Evolutionary conservation across 805 yeast species (phyloP).

Genomic region (Starmerella vaccinii): DNA sequence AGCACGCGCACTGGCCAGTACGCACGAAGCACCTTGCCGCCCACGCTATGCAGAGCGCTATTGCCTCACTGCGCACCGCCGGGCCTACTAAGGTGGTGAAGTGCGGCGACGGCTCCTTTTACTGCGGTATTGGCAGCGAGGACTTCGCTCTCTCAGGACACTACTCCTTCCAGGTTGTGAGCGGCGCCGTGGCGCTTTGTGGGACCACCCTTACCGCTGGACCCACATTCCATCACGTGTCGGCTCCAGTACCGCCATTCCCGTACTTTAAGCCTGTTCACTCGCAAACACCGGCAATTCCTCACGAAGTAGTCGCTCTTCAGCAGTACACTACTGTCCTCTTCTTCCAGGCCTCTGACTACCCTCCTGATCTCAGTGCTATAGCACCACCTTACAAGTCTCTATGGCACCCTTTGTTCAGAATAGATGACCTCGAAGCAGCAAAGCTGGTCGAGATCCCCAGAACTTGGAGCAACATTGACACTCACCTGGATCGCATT

Average conservation of each 20-base stretch:
- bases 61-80: constrained; percentile 14
- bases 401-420: constrained; percentile 18
- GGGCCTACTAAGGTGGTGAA: constrained; percentile 10
- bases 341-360: not conserved
- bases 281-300: not conserved
- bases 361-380: constrained; percentile 8
- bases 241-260: constrained; percentile 23
- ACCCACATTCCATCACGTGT: constrained; percentile 5
- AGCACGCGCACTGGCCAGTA: not conserved
- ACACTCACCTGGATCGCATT: constrained; percentile 18
- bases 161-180: constrained; percentile 25
- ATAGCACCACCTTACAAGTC: constrained; percentile 28
- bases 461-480: constrained; percentile 23
- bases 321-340: constrained; percentile 10
- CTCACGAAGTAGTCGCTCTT: not conserved
- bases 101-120: not conserved
- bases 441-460: constrained; percentile 7
- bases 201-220: constrained; percentile 23
- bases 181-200: constrained; percentile 27
- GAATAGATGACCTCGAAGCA: not conserved
- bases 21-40: not conserved
- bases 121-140: constrained; percentile 19
- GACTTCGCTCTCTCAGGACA: constrained; percentile 27
- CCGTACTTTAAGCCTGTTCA: constrained; percentile 18
- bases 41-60: constrained; percentile 17